phyloP scores from a whole-genome alignment of 78 protist genomes.

The Dictyostelium intermedium region DNA sequence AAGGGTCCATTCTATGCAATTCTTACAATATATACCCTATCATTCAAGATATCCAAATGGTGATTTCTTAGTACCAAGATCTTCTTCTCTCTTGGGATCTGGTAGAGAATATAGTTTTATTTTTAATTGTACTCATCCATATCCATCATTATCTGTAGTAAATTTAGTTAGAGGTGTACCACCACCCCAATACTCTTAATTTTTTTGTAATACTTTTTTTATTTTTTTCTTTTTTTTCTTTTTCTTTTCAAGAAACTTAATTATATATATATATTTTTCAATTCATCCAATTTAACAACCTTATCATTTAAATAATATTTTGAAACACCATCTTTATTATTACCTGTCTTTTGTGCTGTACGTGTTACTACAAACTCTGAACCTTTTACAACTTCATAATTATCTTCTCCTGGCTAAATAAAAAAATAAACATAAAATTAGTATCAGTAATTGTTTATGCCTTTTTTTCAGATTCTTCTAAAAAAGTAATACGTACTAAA shows the following conservation, averaged over 20 bases:
- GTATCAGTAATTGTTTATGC: no score
- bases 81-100: background rate
- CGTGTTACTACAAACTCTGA: conserved; percentile 93
- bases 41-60: background rate
- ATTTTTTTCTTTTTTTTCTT: no score
- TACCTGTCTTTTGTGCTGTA: conserved; percentile 59
- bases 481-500: conserved; percentile 43
- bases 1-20: background rate
- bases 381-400: conserved; percentile 79
- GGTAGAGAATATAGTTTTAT: background rate
- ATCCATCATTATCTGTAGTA: background rate
- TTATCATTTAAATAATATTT: conserved; percentile 89
- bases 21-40: background rate
- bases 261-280: no score
- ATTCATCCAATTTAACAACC: conserved; percentile 58
- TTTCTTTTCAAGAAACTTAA: no score
- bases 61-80: background rate
- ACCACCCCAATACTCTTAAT: background rate
- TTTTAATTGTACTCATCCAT: background rate
- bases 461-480: no score
- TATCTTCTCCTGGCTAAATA: conserved; percentile 64
- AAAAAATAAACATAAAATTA: background rate
- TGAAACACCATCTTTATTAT: background rate
- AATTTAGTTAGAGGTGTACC: background rate
- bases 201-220: background rate